A percentile compares a stretch with the other conserved stretches of the same genome.
Conservation (phyloP, 108 stramenopile genomes). For the Skeletonema grethae region DNA sequence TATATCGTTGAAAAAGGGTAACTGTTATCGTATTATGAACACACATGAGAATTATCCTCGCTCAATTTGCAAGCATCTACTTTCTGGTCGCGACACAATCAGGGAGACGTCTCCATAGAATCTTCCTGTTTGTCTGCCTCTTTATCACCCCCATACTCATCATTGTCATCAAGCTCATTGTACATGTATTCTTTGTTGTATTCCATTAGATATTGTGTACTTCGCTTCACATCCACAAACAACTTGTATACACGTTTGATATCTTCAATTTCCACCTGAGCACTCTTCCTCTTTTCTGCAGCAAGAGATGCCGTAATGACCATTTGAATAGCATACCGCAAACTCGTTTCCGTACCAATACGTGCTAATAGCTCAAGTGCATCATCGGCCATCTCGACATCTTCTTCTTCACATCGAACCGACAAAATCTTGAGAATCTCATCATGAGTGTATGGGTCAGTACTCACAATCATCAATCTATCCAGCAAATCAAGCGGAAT, state of each 20-base stretch:
- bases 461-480: constrained; percentile 96
- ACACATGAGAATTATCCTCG: neutral
- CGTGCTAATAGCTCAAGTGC: constrained; percentile 95
- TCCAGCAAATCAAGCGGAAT: constrained; percentile 97
- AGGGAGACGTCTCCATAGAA: constrained; percentile 38
- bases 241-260: constrained; percentile 90
- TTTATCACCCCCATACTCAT: constrained; percentile 25
- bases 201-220: constrained; percentile 98
- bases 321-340: constrained; percentile 99
- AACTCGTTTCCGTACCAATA: constrained; percentile 94
- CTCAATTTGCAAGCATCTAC: neutral
- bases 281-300: constrained; percentile 88
- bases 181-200: constrained; percentile 97
- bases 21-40: no score
- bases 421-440: constrained; percentile 88
- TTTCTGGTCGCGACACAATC: neutral
- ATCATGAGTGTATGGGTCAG: constrained; percentile 86
- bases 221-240: constrained; percentile 97
- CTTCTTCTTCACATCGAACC: constrained; percentile 94
- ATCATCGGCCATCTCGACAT: constrained; percentile 96
- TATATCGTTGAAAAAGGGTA: no score
- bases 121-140: constrained; percentile 11
- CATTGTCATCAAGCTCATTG: constrained; percentile 79
- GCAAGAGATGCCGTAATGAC: constrained; percentile 92
- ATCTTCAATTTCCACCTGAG: constrained; percentile 87